Percentiles rank a stretch among this genome's conserved stretches.
Evolutionary conservation across 176 grass and related monocot genomes (phyloP).

Genomic region (Ampelocalamus luodianensis): DNA sequence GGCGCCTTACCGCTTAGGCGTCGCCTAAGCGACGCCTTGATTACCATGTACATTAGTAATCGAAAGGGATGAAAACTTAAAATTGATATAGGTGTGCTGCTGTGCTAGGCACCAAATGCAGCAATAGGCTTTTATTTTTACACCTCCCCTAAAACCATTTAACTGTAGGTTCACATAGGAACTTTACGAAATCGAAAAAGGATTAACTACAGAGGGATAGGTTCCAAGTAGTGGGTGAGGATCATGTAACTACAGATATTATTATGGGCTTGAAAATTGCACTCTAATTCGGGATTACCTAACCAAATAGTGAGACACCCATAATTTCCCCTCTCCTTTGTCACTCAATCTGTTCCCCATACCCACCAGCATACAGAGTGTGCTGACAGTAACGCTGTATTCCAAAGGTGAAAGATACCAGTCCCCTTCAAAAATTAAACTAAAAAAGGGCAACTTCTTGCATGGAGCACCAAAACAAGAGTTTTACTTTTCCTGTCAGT

Average conservation of each 20-base stretch:
- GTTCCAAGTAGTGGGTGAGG: not conserved
- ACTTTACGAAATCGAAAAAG: not conserved
- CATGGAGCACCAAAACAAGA: conserved; percentile 12
- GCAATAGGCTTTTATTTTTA: not conserved
- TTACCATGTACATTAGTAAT: not conserved
- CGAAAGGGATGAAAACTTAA: not conserved
- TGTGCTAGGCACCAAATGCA: not conserved
- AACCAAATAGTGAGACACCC: not conserved
- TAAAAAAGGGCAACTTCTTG: conserved; percentile 20
- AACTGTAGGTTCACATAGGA: not conserved
- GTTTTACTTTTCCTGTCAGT: not conserved
- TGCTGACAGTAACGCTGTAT: not conserved
- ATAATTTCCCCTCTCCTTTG: not conserved
- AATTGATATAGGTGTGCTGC: not conserved
- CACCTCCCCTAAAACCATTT: not conserved
- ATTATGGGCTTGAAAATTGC: not conserved
- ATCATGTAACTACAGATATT: not conserved
- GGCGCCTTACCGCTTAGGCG: no score
- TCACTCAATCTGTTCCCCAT: not conserved
- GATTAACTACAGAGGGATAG: not conserved
- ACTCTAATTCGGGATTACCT: not conserved
- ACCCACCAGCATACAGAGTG: conserved; percentile 8
- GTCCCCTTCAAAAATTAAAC: conserved; percentile 10
- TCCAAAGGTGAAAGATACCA: conserved; percentile 5
- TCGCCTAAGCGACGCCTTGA: no score